phyloP scores from a whole-genome alignment of 1,284 basidiomycete species.

The Ganoderma resinaceum region DNA sequence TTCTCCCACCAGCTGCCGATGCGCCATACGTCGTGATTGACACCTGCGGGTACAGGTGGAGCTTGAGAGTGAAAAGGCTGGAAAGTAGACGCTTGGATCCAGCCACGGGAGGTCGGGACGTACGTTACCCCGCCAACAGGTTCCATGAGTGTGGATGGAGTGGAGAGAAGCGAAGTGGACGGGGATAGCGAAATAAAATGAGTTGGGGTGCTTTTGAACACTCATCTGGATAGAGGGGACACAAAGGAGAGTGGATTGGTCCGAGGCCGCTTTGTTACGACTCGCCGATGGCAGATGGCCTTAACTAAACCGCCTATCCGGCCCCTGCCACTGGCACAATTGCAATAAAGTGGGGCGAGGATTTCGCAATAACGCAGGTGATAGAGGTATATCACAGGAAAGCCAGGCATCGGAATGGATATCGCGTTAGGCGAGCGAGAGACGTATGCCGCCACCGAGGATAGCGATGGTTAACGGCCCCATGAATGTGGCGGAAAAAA shows the following conservation, averaged over 20 bases:
- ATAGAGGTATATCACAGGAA: background rate
- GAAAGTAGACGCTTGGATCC: constrained; percentile 25
- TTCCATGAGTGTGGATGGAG: constrained; percentile 17
- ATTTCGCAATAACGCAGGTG: background rate
- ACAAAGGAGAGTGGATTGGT: background rate
- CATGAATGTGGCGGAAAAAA: background rate
- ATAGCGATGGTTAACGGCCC: background rate
- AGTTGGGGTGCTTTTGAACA: background rate
- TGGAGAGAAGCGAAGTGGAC: background rate
- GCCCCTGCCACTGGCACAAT: background rate
- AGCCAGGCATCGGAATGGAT: background rate
- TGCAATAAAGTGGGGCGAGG: background rate
- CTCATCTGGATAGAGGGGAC: background rate
- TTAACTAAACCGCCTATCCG: background rate
- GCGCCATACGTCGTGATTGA: constrained; percentile 36
- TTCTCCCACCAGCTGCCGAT: constrained; percentile 40
- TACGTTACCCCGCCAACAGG: constrained; percentile 6
- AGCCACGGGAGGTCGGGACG: constrained; percentile 24
- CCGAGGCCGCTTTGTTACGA: background rate
- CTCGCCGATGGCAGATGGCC: background rate
- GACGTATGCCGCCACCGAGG: background rate
- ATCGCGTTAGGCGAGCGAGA: background rate
- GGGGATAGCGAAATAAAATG: background rate
- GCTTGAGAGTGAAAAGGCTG: constrained; percentile 34
- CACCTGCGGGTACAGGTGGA: constrained; percentile 37